Evolutionary conservation across 257 asterid species (phyloP), one percentile per base, ranked within the genome.

Genomic region (Primulina huaijiensis): DNA sequence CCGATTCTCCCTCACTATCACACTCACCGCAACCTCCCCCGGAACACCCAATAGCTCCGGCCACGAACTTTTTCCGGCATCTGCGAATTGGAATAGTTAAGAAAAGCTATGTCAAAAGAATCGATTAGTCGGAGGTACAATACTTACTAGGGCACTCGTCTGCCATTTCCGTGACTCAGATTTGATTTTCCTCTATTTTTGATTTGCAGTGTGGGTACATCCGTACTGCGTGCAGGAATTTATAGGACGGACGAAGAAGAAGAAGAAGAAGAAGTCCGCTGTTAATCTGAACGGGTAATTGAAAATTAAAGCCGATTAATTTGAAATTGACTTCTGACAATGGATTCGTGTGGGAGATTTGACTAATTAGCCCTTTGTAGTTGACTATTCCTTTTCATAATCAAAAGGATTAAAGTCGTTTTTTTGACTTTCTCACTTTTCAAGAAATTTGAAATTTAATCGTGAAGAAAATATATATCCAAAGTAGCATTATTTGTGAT

Each of bases 141-240:
- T 40, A 64, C 79, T 75, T 76, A 76, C 80, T 65, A 9, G 72
- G 76, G 29, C 80, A 76, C 7, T 35, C 17, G 34, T 76, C 76
- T 64, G 57, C 80, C 80, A 71, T 76, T 43, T n/a, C n/a, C 12
- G 5, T 43, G 53, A 12, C 14, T 43, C n/a, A 43, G 53, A 12
- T 43, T 43, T 43, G 0, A 23, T 23, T 23, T 23, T 23, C 25
- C 25, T 23, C 25, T 23, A 23, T 23, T 23, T 23, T 23, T 23
- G 1, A 23, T 23, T 23, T 0, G 25, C 25, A 23, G 46, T 9
- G 46, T 38, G 46, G 2, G 52, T 40, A 40, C 52, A 10, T 40
- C 52, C 52, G 52, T 11, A 12, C 52, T 11, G 52, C 52, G 5
- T 40, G 52, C 52, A 40, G 16, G 52, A 40, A 40, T 40, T 40